Evolutionary conservation across 495 filamentous ascomycete species (phyloP), one percentile per base, ranked within the genome.

Genomic region (Tuber microsphaerosporum): DNA sequence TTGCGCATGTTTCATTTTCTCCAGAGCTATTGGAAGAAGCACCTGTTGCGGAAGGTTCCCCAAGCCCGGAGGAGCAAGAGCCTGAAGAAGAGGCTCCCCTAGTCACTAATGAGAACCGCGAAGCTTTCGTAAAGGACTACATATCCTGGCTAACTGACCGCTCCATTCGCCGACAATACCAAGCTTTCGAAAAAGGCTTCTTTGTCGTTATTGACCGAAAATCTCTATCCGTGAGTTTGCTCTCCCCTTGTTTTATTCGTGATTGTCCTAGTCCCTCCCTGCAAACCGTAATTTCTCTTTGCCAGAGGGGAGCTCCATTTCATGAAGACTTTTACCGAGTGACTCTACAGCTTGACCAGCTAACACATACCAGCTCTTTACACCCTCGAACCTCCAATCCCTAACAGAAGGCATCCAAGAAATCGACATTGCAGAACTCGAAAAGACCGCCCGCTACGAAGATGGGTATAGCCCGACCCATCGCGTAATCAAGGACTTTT

Each of bases 181-280:
- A 90, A 51, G 93, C 94, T 7, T 97, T 97, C 83, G 86, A 87
- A 10, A 88, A 88, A 16, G 93, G 94, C n/a, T 97, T 97, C 86
- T 89, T 88, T 80, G 87, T 89, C 2, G 92, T 92, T 80, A 85
- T 97, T 48, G 88, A 92, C 77, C 87, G 86, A 5, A 89, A 89
- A 42, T 89, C 91, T 0, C 84, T 97, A 7, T 43, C 70, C 70
- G 74, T 75, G 71, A 43, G 72, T 48, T 17, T n/a, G 0, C 19
- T 42, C 45, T 46, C 43, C 20, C 46, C 20, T n/a, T 22, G 3
- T n/a, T n/a, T n/a, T n/a, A n/a, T n/a, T n/a, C n/a, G n/a, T n/a
- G n/a, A n/a, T n/a, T n/a, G n/a, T n/a, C n/a, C n/a, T n/a, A n/a
- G n/a, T n/a, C n/a, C n/a, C n/a, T n/a, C n/a, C n/a, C n/a, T n/a